Evolutionary conservation across 2,329 filamentous ascomycete species (phyloP).

Genomic region (Cladorrhinum sp.): DNA sequence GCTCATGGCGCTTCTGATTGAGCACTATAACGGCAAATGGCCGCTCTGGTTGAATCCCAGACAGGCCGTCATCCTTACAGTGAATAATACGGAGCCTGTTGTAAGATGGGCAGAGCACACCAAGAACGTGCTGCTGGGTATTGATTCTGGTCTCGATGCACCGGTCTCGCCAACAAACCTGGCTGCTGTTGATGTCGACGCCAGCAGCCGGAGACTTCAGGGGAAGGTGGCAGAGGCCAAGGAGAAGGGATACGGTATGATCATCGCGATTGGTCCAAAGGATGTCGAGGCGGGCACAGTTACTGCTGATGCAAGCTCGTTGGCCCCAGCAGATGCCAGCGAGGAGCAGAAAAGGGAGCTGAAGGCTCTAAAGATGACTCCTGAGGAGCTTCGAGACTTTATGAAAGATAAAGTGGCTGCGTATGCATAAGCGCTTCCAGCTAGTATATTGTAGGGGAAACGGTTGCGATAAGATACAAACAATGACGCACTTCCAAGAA

Average conservation of each 20-base stretch:
- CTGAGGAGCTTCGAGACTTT: constrained; percentile 43
- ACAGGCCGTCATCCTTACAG: constrained; percentile 70
- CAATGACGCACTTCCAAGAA: background rate
- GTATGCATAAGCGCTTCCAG: constrained; percentile 40
- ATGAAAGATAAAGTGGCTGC: constrained; percentile 46
- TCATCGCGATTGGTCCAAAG: constrained; percentile 68
- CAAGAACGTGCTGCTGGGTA: constrained; percentile 51
- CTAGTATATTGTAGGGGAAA: no score
- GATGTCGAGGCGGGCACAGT: constrained; percentile 61
- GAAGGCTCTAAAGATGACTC: constrained; percentile 35
- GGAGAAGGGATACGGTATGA: constrained; percentile 66
- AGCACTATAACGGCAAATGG: constrained; percentile 76
- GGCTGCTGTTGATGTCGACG: constrained; percentile 67
- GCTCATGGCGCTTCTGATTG: constrained; percentile 80
- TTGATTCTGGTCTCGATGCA: constrained; percentile 36
- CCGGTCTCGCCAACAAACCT: constrained; percentile 58
- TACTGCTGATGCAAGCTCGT: constrained; percentile 42
- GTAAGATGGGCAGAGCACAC: constrained; percentile 47
- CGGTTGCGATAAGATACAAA: background rate
- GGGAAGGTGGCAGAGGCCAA: constrained; percentile 73
- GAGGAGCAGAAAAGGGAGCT: constrained; percentile 30
- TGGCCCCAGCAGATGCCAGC: constrained; percentile 31
- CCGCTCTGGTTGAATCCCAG: constrained; percentile 86
- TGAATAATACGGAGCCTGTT: constrained; percentile 60
- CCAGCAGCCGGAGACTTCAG: constrained; percentile 56